Percentiles rank a stretch among this genome's conserved stretches.
Conservation (phyloP, 2,329 filamentous ascomycete genomes). For the Colletotrichum caudatum region DNA sequence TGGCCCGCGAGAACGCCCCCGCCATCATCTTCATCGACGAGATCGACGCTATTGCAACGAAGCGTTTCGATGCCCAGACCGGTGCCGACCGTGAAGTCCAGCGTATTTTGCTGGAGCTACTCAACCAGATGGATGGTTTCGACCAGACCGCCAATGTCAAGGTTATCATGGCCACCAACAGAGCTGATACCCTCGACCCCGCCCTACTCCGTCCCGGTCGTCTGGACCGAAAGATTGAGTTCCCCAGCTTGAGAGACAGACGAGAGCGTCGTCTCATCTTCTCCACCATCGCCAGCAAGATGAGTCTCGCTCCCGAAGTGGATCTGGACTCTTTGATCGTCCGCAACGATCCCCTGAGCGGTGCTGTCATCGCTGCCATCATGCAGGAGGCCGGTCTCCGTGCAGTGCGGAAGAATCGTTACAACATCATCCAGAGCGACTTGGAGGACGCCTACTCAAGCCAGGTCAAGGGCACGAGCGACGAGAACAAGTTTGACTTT, state of each 20-base stretch:
- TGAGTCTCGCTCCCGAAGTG: conserved; percentile 96
- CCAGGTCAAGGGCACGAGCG: conserved; percentile 85
- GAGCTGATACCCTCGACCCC: conserved; percentile 95
- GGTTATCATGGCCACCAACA: conserved; percentile 99
- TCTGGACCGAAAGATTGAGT: conserved; percentile 98
- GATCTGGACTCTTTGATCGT: conserved; percentile 97
- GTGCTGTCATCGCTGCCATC: conserved; percentile 96
- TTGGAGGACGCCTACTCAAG: conserved; percentile 96
- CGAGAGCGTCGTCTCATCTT: conserved; percentile 97
- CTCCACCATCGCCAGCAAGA: conserved; percentile 94
- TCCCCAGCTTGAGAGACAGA: conserved; percentile 92
- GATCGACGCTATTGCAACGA: conserved; percentile 98
- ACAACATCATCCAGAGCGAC: conserved; percentile 98
- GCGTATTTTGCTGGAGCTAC: conserved; percentile 94
- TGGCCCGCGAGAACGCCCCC: conserved; percentile 98
- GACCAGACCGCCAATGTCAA: conserved; percentile 99
- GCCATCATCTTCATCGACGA: conserved; percentile 99
- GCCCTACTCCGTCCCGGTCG: conserved; percentile 94
- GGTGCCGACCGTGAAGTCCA: conserved; percentile 98
- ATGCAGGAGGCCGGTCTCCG: conserved; percentile 98
- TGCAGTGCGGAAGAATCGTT: conserved; percentile 96
- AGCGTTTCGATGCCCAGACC: conserved; percentile 98
- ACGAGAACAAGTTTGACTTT: conserved; percentile 87
- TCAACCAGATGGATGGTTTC: conserved; percentile 99
- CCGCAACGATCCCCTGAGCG: conserved; percentile 93